Percentiles rank a stretch among this genome's conserved stretches.
phyloP scores from a whole-genome alignment of 257 asterid genomes.

The Nicotiana noctiflora region DNA sequence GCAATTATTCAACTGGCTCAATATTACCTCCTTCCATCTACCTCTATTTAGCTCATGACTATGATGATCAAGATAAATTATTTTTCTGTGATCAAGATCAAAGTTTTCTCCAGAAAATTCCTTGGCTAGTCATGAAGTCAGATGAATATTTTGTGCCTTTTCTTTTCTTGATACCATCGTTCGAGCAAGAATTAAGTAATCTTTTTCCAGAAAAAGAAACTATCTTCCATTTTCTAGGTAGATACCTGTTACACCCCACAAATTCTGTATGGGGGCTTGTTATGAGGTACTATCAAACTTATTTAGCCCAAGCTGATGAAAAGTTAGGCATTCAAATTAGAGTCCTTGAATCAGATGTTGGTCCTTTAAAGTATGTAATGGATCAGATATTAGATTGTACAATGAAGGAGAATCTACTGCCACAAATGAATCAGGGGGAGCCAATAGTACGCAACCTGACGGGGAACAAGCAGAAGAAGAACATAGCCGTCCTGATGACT shows the following conservation, averaged over 20 bases:
- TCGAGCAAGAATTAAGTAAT: conserved; percentile 38
- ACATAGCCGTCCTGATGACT: conserved; percentile 40
- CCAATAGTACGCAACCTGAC: not conserved
- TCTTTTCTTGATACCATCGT: conserved; percentile 55
- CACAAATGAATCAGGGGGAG: conserved; percentile 22
- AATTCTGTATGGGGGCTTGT: conserved; percentile 66
- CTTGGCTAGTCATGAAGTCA: conserved; percentile 55
- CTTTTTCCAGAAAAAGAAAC: conserved; percentile 61
- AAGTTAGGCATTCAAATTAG: conserved; percentile 63
- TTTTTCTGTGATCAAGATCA: conserved; percentile 68
- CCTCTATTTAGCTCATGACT: conserved; percentile 62
- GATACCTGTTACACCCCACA: conserved; percentile 72
- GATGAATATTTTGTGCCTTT: conserved; percentile 61
- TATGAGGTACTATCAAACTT: conserved; percentile 45
- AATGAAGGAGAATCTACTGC: conserved; percentile 39
- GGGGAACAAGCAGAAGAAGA: conserved; percentile 19
- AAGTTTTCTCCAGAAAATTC: conserved; percentile 26
- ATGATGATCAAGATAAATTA: conserved; percentile 46
- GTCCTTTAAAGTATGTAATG: conserved; percentile 34
- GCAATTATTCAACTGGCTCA: conserved; percentile 6
- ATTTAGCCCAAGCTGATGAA: conserved; percentile 46
- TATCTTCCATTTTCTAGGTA: conserved; percentile 64
- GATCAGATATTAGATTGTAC: conserved; percentile 58
- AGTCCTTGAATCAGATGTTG: conserved; percentile 26
- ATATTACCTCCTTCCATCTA: conserved; percentile 32